Evolutionary conservation across 2,329 filamentous ascomycete genomes (phyloP), one percentile per base, ranked within the genome.

Genomic region (Phialemoniopsis sp.): DNA sequence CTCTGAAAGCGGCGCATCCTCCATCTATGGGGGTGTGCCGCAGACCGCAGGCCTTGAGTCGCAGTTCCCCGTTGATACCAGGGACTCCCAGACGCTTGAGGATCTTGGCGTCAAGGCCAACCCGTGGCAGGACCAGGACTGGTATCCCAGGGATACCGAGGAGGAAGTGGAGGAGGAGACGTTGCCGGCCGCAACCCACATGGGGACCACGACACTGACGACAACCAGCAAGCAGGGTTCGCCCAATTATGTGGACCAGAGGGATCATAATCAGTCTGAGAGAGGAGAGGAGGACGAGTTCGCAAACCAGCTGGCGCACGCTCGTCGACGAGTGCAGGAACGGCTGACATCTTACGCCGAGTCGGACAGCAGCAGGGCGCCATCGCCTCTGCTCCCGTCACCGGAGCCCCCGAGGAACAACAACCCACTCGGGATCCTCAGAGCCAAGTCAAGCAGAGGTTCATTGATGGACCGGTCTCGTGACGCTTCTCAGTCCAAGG

Each of bases 1-100:
- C 37, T 80, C 80, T 28, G 80, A 84, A 46, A 97, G 91, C 63
- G 84, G 83, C 42, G 76, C 80, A 13, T 97, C 91, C 1, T 94
- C 89, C 0, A 72, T 93, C 18, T 89, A 88, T 49, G 79, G 77
- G 18, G 65, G 62, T 17, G 67, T 67, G 9, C 65, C 59, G 31
- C 59, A 54, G 45, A 64, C 46, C 29, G 55, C 47, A 34, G 63
- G 45, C n/a, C 53, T 66, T 13, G 63, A 63, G 9, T 62, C 66
- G 9, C 56, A 57, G 7, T 67, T 66, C 39, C 61, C 60, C 3
- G 35, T 49, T 1, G 64, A 66, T 36, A 49, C 56, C 1, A 52
- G 54, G 2, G 56, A 63, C 26, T 38, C 50, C 4, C 34, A 16
- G 4, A 47, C 45, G 12, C 44, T 60, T 13, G 54, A 58, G 3